A percentile compares a stretch with the other conserved stretches of the same genome.
Conservation (phyloP, 371 early-diverging fungal genomes). For the Circinella minor region DNA sequence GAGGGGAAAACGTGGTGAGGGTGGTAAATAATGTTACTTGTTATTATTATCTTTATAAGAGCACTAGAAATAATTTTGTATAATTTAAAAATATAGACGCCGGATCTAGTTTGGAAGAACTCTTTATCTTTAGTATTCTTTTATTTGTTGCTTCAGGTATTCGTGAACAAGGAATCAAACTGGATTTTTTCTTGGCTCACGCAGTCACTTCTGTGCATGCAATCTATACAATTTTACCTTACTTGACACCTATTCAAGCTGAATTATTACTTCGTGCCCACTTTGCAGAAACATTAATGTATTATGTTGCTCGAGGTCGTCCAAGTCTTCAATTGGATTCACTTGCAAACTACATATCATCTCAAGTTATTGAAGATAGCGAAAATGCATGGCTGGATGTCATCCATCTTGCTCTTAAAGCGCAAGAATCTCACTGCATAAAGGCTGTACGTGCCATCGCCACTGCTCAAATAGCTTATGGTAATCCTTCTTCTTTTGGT, state of each 20-base stretch:
- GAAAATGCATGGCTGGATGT: constrained; percentile 53
- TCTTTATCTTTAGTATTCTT: constrained; percentile 26
- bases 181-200: constrained; percentile 59
- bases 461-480: constrained; percentile 44
- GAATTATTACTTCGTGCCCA: constrained; percentile 45
- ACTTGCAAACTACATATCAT: constrained; percentile 30
- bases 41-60: neutral
- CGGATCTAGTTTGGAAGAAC: constrained; percentile 35
- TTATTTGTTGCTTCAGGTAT: constrained; percentile 36
- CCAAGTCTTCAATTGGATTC: constrained; percentile 40
- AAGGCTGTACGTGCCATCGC: constrained; percentile 57
- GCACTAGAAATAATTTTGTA: too few relatives aligned
- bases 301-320: constrained; percentile 49
- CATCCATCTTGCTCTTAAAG: constrained; percentile 42
- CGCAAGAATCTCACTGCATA: constrained; percentile 56
- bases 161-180: constrained; percentile 29
- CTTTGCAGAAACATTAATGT: constrained; percentile 26
- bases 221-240: constrained; percentile 41
- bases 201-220: constrained; percentile 57
- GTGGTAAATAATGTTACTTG: too few relatives aligned
- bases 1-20: too few relatives aligned
- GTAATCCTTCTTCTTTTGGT: constrained; percentile 15
- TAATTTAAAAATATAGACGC: constrained; percentile 30
- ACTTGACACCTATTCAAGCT: constrained; percentile 36
- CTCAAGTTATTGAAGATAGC: neutral